These are phyloP conservation scores for Letharia columbiana DNA, from an alignment of 495 filamentous ascomycete genomes.

Conservation along the genomic window DNA sequence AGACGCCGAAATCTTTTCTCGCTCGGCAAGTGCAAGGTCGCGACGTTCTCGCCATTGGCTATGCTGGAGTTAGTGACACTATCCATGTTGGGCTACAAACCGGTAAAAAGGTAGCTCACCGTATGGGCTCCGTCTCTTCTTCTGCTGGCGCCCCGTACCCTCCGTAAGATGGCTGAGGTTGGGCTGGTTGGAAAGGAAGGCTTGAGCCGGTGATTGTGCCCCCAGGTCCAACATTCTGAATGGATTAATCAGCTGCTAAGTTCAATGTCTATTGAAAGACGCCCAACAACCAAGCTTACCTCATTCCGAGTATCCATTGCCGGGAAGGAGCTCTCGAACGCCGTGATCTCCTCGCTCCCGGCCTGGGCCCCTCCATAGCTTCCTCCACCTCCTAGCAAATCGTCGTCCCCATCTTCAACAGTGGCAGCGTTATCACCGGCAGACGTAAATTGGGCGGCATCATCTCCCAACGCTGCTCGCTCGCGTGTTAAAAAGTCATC, in stretches of 20 bases:
- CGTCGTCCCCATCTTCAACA: slow-evolving; percentile 46
- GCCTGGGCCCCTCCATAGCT: slow-evolving; percentile 29
- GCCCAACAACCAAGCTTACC: slow-evolving; percentile 40
- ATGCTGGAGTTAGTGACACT: background rate
- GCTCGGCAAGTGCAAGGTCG: slow-evolving; percentile 63
- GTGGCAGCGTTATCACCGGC: slow-evolving; percentile 58
- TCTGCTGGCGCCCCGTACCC: slow-evolving; percentile 44
- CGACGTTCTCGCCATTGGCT: slow-evolving; percentile 87
- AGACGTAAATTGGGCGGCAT: slow-evolving; percentile 83
- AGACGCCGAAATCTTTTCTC: slow-evolving; percentile 63
- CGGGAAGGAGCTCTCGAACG: slow-evolving; percentile 84
- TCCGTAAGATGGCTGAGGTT: slow-evolving; percentile 35
- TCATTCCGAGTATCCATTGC: slow-evolving; percentile 72
- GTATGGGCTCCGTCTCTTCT: slow-evolving; percentile 80
- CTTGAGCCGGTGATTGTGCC: slow-evolving; percentile 80
- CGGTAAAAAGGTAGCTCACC: slow-evolving; percentile 32
- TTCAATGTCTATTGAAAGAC: background rate
- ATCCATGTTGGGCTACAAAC: slow-evolving; percentile 2
- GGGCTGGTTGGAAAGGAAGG: slow-evolving; percentile 59
- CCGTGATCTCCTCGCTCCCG: slow-evolving; percentile 49
- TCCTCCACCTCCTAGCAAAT: slow-evolving; percentile 64
- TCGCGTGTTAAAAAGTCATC: slow-evolving; percentile 86
- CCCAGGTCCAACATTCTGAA: slow-evolving; percentile 71
- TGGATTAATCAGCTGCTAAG: slow-evolving; percentile 1
- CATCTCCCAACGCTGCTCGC: slow-evolving; percentile 79